Evolutionary conservation across 208 protist genomes (phyloP).

Genomic region (Acanthamoeba sp.): DNA sequence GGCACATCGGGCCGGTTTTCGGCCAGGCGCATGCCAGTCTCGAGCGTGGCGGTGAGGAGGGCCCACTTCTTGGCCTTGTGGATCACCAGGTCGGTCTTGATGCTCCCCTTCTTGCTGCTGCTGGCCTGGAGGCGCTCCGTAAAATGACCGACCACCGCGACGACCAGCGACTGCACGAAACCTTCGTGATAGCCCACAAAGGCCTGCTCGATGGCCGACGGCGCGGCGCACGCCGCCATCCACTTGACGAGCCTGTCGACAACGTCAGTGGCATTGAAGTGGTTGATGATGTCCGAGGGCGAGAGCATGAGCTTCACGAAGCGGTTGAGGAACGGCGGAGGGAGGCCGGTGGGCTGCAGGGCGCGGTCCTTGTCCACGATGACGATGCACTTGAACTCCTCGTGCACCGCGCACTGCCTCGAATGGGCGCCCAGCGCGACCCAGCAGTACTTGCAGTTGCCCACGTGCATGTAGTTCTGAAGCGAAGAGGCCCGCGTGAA

Average conservation of each 20-base stretch:
- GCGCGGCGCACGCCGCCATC: neutral
- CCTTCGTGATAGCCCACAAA: constrained; percentile 58
- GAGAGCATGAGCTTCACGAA: constrained; percentile 86
- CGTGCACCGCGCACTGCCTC: constrained; percentile 79
- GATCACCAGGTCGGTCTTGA: constrained; percentile 11
- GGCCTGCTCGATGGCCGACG: neutral
- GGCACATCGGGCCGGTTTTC: neutral
- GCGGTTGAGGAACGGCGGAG: constrained; percentile 85
- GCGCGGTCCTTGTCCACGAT: constrained; percentile 23
- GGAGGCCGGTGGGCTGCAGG: neutral
- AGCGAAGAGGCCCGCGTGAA: constrained; percentile 89
- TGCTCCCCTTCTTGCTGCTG: constrained; percentile 8
- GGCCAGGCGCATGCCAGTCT: neutral
- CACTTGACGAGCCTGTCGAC: constrained; percentile 37
- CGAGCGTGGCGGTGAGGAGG: constrained; percentile 46
- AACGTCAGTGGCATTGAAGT: neutral
- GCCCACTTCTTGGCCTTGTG: constrained; percentile 56
- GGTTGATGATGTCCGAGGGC: neutral
- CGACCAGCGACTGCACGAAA: constrained; percentile 18
- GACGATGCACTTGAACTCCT: constrained; percentile 81
- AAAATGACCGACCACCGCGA: neutral
- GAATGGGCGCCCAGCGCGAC: constrained; percentile 79
- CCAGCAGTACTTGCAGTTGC: constrained; percentile 54
- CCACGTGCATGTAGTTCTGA: constrained; percentile 83
- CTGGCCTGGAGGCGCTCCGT: neutral